Conservation (phyloP, 2,329 filamentous ascomycete species). For the Exutisphaerella laricina region DNA sequence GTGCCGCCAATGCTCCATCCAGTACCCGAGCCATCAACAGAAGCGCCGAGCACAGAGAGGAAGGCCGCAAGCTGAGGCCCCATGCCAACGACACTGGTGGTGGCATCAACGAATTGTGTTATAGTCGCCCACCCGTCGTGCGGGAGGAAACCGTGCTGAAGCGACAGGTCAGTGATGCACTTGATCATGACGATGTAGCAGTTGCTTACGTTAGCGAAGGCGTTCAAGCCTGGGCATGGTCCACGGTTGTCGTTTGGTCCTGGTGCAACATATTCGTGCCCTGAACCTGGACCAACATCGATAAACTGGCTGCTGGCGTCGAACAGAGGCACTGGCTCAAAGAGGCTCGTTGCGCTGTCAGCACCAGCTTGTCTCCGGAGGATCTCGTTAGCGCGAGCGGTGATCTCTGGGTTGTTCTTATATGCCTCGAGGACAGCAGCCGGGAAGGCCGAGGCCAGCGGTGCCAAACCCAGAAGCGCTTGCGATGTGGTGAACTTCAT, state of each 20-base stretch:
- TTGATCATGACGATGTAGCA: too few relatives aligned
- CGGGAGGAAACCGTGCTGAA: constrained; percentile 22
- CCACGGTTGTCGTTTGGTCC: constrained; percentile 17
- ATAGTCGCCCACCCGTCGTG: constrained; percentile 31
- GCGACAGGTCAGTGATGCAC: background rate
- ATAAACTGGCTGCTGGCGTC: constrained; percentile 24
- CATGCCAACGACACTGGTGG: constrained; percentile 33
- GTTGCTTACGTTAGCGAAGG: background rate
- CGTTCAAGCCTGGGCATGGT: background rate
- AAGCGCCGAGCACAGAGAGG: constrained; percentile 30
- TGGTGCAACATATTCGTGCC: constrained; percentile 24
- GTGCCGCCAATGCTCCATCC: constrained; percentile 32
- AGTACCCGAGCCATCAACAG: constrained; percentile 28
- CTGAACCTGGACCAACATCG: constrained; percentile 17
- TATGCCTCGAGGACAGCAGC: constrained; percentile 1
- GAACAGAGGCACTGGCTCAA: constrained; percentile 21
- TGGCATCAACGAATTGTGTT: constrained; percentile 28
- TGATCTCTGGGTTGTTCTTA: constrained; percentile 2
- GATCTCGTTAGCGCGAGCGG: constrained; percentile 7
- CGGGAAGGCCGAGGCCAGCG: constrained; percentile 6
- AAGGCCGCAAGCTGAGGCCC: constrained; percentile 29
- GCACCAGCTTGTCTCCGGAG: constrained; percentile 12
- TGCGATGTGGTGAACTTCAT: background rate
- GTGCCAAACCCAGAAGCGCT: constrained; percentile 1
- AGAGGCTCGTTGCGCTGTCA: constrained; percentile 9